These are phyloP conservation scores for Gossypioides kirkii DNA, from an alignment of 345 rosid species.

Conservation along the genomic window DNA sequence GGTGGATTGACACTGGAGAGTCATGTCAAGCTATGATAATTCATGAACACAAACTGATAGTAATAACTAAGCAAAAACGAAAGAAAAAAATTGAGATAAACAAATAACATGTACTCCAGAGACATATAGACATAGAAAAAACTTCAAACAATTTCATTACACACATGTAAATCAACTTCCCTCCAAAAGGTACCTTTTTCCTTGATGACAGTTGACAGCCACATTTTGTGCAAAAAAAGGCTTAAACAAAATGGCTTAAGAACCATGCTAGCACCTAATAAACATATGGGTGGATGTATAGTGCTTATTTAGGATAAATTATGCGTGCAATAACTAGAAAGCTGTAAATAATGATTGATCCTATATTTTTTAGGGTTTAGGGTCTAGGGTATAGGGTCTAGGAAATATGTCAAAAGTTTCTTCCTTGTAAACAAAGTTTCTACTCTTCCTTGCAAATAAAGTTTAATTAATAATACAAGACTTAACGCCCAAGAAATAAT, in stretches of 20 bases:
- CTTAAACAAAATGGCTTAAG: neutral
- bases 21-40: neutral
- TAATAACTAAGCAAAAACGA: neutral
- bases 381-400: no score
- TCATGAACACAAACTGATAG: conserved; percentile 9
- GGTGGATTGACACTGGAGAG: conserved; percentile 46
- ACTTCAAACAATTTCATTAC: no score
- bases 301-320: neutral
- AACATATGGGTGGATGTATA: neutral
- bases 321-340: no score
- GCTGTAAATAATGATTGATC: neutral
- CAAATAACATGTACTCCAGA: neutral
- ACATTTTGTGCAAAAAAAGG: neutral
- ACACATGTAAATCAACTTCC: neutral
- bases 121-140: neutral
- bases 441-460: no score
- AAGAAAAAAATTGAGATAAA: neutral
- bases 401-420: no score
- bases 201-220: neutral
- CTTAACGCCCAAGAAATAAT: no score
- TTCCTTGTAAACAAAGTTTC: no score
- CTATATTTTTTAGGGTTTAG: no score
- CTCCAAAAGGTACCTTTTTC: neutral
- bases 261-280: neutral
- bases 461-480: no score